Percentiles rank a stretch among this genome's conserved stretches.
phyloP scores from a whole-genome alignment of 2,329 filamentous ascomycete species.

The Ascochyta lentis region DNA sequence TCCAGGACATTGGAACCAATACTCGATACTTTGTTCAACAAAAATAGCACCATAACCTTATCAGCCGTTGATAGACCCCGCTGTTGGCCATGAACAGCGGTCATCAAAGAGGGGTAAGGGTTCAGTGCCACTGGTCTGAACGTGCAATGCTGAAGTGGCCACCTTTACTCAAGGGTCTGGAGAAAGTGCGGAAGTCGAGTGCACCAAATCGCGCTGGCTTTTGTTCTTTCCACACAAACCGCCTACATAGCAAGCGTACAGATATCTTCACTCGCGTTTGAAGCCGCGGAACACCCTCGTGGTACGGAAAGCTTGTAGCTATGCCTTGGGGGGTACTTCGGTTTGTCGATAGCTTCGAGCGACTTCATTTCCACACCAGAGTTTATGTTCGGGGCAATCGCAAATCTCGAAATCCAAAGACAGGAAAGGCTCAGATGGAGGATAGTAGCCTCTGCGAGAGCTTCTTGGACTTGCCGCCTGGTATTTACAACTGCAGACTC shows the following conservation, averaged over 20 bases:
- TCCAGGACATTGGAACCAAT: too few relatives aligned
- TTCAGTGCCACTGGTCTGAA: neutral
- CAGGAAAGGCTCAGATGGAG: neutral
- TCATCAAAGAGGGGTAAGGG: neutral
- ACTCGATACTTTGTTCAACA: too few relatives aligned
- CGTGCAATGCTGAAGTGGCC: neutral
- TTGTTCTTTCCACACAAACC: neutral
- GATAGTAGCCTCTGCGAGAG: too few relatives aligned
- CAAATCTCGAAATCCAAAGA: neutral
- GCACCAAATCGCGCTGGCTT: too few relatives aligned
- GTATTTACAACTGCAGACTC: neutral
- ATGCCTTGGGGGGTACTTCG: neutral
- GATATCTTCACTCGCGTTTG: neutral
- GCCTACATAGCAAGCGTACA: neutral
- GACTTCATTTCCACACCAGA: neutral
- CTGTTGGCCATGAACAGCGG: neutral
- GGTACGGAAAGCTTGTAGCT: neutral
- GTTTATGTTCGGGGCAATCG: neutral
- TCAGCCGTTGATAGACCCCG: too few relatives aligned
- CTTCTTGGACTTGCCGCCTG: constrained; percentile 1
- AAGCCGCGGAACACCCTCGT: neutral
- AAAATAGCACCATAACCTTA: too few relatives aligned
- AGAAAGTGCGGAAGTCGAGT: neutral
- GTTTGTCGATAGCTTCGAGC: neutral
- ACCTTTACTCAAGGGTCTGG: neutral